phyloP scores from a whole-genome alignment of 2,329 filamentous ascomycete species.

The Curvularia hawaiiensis region DNA sequence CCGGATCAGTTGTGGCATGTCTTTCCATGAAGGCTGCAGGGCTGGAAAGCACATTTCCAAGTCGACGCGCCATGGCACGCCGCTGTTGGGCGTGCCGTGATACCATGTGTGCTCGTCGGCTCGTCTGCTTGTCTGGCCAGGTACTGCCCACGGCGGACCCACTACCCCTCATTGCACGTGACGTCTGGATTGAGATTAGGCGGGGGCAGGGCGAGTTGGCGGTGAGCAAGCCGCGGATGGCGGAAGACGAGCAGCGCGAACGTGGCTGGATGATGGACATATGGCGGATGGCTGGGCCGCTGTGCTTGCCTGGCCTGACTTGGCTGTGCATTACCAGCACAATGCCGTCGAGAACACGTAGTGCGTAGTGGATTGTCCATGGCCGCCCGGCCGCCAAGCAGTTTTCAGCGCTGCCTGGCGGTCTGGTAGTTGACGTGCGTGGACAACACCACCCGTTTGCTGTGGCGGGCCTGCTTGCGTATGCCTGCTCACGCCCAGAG shows the following conservation, averaged over 20 bases:
- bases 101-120: conserved; percentile 7
- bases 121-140: conserved; percentile 11
- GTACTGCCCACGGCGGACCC: conserved; percentile 1
- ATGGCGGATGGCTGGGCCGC: conserved; percentile 34
- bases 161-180: conserved; percentile 45
- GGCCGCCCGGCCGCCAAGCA: conserved; percentile 27
- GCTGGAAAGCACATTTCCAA: not conserved
- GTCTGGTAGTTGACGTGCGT: conserved; percentile 25
- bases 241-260: not conserved
- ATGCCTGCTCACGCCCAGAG: conserved; percentile 13
- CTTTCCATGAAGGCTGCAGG: not conserved
- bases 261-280: not conserved
- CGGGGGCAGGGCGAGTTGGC: conserved; percentile 32
- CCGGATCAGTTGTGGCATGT: not conserved
- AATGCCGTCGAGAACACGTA: conserved; percentile 28
- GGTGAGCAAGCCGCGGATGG: conserved; percentile 35
- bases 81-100: not conserved
- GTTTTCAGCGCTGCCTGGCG: conserved; percentile 32
- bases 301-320: conserved; percentile 14
- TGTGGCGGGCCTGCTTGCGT: conserved; percentile 47
- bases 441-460: conserved; percentile 26
- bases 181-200: conserved; percentile 12
- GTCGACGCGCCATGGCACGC: not conserved
- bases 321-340: conserved; percentile 24
- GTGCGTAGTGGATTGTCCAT: conserved; percentile 23